These are phyloP conservation scores for Boletus huronensis DNA, from an alignment of 768 basidiomycete genomes.

Conservation along the genomic window DNA sequence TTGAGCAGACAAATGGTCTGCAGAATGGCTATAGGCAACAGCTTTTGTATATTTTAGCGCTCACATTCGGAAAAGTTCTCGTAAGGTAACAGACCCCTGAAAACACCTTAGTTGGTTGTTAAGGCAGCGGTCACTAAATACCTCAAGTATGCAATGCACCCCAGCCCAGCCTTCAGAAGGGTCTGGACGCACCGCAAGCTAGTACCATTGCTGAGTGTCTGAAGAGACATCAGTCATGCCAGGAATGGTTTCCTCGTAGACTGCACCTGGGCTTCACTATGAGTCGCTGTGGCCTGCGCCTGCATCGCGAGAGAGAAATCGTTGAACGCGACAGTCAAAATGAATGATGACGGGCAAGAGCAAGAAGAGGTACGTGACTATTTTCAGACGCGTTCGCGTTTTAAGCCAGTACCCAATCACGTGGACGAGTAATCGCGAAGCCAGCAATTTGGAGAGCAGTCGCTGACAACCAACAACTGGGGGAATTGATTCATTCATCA, in stretches of 20 bases:
- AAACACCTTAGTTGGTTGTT: constrained; percentile 6
- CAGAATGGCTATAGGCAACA: neutral
- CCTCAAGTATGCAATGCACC: constrained; percentile 78
- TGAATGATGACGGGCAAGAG: neutral
- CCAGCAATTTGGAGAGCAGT: neutral
- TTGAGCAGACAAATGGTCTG: constrained; percentile 31
- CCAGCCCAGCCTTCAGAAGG: constrained; percentile 66
- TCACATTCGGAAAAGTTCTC: constrained; percentile 75
- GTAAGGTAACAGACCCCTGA: constrained; percentile 69
- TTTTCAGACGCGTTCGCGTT: constrained; percentile 14
- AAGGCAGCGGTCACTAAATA: constrained; percentile 15
- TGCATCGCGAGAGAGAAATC: constrained; percentile 20
- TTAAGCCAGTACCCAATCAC: constrained; percentile 18
- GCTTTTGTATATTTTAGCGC: constrained; percentile 1
- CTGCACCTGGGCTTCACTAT: constrained; percentile 26
- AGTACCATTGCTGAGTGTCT: constrained; percentile 52
- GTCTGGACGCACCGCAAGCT: constrained; percentile 72
- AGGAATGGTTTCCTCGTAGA: neutral
- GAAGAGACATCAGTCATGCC: constrained; percentile 15
- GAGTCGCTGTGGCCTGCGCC: constrained; percentile 16
- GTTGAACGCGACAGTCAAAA: neutral
- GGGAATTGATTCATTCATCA: neutral
- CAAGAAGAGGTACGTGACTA: neutral
- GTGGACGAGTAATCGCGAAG: constrained; percentile 9
- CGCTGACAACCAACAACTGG: neutral